A percentile compares a stretch with the other conserved stretches of the same genome.
Evolutionary conservation across 768 basidiomycete genomes (phyloP).

Genomic region (Sistotremastrum suecicum): DNA sequence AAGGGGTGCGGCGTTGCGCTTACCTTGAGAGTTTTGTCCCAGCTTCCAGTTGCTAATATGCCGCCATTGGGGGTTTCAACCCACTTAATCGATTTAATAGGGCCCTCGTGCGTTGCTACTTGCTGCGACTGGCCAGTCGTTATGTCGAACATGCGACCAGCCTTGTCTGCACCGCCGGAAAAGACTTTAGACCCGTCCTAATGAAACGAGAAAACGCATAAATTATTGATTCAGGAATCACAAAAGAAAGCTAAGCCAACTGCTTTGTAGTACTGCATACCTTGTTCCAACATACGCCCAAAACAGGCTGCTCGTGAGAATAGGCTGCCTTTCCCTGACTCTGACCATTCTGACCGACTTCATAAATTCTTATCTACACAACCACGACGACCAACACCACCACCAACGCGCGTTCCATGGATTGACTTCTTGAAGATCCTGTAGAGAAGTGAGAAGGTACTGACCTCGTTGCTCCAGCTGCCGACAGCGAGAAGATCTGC

Average conservation of each 20-base stretch:
- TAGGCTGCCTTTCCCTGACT: constrained; percentile 24
- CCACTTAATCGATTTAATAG: constrained; percentile 21
- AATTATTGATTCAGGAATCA: neutral
- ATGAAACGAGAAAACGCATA: neutral
- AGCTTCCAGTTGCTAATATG: constrained; percentile 29
- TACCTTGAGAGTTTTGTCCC: constrained; percentile 36
- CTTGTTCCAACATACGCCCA: constrained; percentile 29
- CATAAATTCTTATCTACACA: constrained; percentile 24
- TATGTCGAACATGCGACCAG: constrained; percentile 28
- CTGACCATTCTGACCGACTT: constrained; percentile 22
- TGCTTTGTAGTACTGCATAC: constrained; percentile 3
- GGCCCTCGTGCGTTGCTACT: constrained; percentile 26
- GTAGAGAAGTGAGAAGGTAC: constrained; percentile 2
- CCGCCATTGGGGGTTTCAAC: constrained; percentile 16
- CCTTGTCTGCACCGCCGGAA: constrained; percentile 33
- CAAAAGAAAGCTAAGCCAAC: no score
- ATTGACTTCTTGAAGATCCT: no score
- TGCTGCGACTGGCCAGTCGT: constrained; percentile 21
- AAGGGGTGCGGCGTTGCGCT: neutral
- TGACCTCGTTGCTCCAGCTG: constrained; percentile 29
- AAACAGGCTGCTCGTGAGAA: constrained; percentile 28
- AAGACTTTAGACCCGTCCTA: constrained; percentile 25
- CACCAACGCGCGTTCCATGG: neutral
- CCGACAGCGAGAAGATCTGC: constrained; percentile 31
- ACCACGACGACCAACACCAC: neutral